Evolutionary conservation across 148 eudicot species (phyloP), one percentile per base, ranked within the genome.

Genomic region (Silene uniflora): DNA sequence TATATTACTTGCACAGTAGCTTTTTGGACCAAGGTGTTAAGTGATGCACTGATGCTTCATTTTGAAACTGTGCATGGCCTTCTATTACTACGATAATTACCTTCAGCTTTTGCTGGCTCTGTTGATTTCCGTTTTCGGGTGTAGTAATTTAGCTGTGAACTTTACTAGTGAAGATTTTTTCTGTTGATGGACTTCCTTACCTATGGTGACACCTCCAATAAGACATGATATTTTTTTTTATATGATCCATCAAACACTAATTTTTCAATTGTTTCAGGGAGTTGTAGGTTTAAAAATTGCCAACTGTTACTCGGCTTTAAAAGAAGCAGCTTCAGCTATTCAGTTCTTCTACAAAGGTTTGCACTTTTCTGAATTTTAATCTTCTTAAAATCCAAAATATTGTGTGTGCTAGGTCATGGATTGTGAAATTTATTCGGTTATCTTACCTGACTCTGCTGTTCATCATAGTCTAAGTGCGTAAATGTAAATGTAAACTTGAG

Each of bases 271-370:
- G 59, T 72, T 76, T 25, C 73, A 93, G 97, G 97, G 88, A 18
- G 72, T 78, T 49, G 66, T 91, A 67, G 55, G 82, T 83, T 47
- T 89, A 76, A 90, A 85, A 81, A 87, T 93, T 70, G 98, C 93
- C 47, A 82, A 78, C 60, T 93, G 98, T 85, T 86, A 82, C 83
- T 72, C 73, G 5, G 80, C 83, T 68, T 24, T 89, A 60, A 78
- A 75, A 77, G 78, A 88, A 76, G 67, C 83, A 73, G 62, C 66
- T 65, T 79, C 81, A 78, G 90, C 98, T 61, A 89, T 91, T 76
- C 86, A 85, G 68, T 90, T 84, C 81, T 87, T 87, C 78, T 87
- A 87, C 74, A 87, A 88, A 89, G 98, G 98, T 93, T 76, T 18
- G 77, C 49, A 13, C 35, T 21, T 58, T 60, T 42, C 44, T 23